A percentile compares a stretch with the other conserved stretches of the same genome.
Conservation (phyloP, 1,284 basidiomycete genomes). For the Sanghuangporus sanghuang region DNA sequence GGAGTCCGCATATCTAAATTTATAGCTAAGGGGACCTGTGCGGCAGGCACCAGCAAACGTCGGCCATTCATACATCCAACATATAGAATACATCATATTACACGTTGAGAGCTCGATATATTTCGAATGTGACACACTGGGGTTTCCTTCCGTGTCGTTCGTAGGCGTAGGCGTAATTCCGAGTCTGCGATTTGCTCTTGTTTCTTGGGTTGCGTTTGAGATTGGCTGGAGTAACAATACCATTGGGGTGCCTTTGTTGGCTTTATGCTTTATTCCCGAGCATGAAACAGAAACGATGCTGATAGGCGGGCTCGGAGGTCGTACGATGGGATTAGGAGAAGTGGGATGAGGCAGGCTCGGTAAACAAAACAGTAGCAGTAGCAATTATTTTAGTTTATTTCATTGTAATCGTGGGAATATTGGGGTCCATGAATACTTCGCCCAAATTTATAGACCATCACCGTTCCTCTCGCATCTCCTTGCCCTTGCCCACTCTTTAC, state of each 20-base stretch:
- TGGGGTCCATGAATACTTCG: not conserved
- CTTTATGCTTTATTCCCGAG: not conserved
- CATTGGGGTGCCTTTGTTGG: not conserved
- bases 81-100: not conserved
- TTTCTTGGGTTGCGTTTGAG: not conserved
- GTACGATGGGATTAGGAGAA: not conserved
- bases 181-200: not conserved
- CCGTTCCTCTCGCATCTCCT: not conserved
- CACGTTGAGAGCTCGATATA: conserved; percentile 3
- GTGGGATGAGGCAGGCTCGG: not conserved
- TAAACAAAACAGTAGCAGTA: not conserved
- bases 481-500: not conserved
- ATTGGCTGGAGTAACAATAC: not conserved
- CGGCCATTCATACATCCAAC: not conserved
- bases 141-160: not conserved
- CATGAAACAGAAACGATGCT: not conserved
- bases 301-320: not conserved
- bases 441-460: conserved; percentile 6
- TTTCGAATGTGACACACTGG: not conserved
- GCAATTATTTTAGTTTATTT: not conserved
- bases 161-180: not conserved
- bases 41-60: not conserved
- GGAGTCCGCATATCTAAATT: not conserved
- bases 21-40: not conserved
- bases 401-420: conserved; percentile 9